Percentiles rank a stretch among this genome's conserved stretches.
phyloP scores from a whole-genome alignment of 768 basidiomycete species.

The Suillus clintonianus region DNA sequence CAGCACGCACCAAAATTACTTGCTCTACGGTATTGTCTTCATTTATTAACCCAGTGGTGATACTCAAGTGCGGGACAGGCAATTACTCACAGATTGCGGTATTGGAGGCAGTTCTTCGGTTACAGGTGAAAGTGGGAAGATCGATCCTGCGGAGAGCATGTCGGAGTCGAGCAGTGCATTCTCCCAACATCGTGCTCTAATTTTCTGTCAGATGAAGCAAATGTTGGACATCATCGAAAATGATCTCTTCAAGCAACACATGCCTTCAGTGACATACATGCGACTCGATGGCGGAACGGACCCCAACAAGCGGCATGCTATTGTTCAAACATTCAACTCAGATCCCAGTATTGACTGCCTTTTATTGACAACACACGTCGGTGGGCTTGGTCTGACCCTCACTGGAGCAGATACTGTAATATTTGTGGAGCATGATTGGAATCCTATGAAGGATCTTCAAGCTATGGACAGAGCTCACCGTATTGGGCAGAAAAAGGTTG shows the following conservation, averaged over 20 bases:
- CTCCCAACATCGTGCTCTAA: constrained; percentile 96
- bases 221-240: constrained; percentile 98
- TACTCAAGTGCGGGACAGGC: constrained; percentile 47
- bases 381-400: constrained; percentile 91
- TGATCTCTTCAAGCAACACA: constrained; percentile 85
- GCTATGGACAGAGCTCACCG: constrained; percentile 99
- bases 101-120: constrained; percentile 61
- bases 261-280: constrained; percentile 99
- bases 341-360: constrained; percentile 98
- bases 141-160: constrained; percentile 64
- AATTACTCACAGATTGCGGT: constrained; percentile 92
- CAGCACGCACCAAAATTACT: constrained; percentile 92
- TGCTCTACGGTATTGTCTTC: constrained; percentile 72
- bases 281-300: constrained; percentile 94
- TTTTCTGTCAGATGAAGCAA: constrained; percentile 99
- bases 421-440: constrained; percentile 99
- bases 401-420: constrained; percentile 99
- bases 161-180: constrained; percentile 55
- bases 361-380: constrained; percentile 94
- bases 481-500: constrained; percentile 97
- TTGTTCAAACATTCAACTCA: constrained; percentile 97
- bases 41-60: background rate
- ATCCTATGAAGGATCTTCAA: constrained; percentile 99
- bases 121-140: constrained; percentile 59
- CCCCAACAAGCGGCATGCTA: constrained; percentile 89